phyloP scores from a whole-genome alignment of 805 yeast species.

The Candida tibetensis region DNA sequence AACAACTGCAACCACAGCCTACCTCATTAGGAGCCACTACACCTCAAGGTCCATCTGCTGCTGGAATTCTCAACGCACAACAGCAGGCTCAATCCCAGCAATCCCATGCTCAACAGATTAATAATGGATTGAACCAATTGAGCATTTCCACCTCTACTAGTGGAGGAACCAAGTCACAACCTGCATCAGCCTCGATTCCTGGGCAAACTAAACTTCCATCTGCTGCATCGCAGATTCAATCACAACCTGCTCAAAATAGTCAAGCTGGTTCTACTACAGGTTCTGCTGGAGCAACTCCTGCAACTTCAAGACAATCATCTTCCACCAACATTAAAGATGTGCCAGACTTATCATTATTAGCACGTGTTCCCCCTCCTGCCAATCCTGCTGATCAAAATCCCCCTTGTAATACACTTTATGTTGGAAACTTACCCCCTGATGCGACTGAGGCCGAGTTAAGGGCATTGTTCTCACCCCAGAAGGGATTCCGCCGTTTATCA shows the following conservation, averaged over 20 bases:
- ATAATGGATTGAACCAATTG: background rate
- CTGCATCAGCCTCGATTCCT: constrained; percentile 4
- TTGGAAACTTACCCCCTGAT: constrained; percentile 96
- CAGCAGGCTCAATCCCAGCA: constrained; percentile 7
- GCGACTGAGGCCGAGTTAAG: constrained; percentile 92
- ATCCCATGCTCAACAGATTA: constrained; percentile 8
- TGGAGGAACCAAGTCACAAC: background rate
- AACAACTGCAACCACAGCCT: too few species aligned
- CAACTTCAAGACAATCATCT: constrained; percentile 11
- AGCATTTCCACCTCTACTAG: background rate
- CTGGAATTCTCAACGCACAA: constrained; percentile 10
- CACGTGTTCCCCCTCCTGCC: constrained; percentile 86
- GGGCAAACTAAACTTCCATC: constrained; percentile 7
- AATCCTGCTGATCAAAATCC: constrained; percentile 99
- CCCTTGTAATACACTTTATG: constrained; percentile 95
- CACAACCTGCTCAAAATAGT: constrained; percentile 18
- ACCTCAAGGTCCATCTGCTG: constrained; percentile 12
- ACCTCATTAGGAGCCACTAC: constrained; percentile 1
- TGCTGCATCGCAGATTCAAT: constrained; percentile 17
- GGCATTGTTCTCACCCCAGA: constrained; percentile 79
- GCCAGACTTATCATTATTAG: constrained; percentile 68
- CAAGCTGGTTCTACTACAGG: constrained; percentile 10
- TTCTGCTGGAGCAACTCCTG: background rate
- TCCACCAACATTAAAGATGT: constrained; percentile 25
- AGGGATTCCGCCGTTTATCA: constrained; percentile 88